Evolutionary conservation across 176 grass and related monocot species (phyloP), one percentile per base, ranked within the genome.

Genomic region (Oryza australiensis): DNA sequence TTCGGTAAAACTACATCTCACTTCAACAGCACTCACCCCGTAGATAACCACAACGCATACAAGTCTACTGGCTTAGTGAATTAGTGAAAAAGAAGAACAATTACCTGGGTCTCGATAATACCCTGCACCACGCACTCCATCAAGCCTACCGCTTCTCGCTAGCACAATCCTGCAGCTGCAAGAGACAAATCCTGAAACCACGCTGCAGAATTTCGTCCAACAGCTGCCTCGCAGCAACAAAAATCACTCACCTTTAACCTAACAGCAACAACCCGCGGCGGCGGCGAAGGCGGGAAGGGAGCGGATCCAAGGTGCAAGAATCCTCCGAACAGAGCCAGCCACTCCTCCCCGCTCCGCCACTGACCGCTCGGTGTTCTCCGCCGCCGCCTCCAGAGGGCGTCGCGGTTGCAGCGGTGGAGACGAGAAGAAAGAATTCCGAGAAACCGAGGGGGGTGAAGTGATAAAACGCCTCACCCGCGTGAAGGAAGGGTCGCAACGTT

Each of bases 71-170:
- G 4, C 45, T 9, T n/a, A 66, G 57, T 37, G 10, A 64, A n/a
- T 6, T 0, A 37, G 35, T 37, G 35, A 37, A 8, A 23, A 18
- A 28, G 55, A 57, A 35, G 16, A 7, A 62, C 28, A 60, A 48
- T 55, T 78, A 93, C 88, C 92, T 91, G 88, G 11, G 90, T 94
- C 95, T 98, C 92, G 63, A 98, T 93, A 43, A 94, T 98, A 35
- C 88, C 92, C 88, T 94, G 92, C 66, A 94, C 92, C 49, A 94
- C 86, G 63, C 95, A 93, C 84, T 94, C 95, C 92, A 94, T 94
- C 64, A 24, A 5, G 5, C 16, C 83, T 63, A 43, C 20, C 24
- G 29, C 64, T 26, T 9, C 63, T 26, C 24, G 16, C 20, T 8
- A n/a, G 9, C 26, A 28, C 26, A 18, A 42, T 26, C 9, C 40